Evolutionary conservation across 2,329 filamentous ascomycete genomes (phyloP).

Genomic region (Incumbomyces delicatus): DNA sequence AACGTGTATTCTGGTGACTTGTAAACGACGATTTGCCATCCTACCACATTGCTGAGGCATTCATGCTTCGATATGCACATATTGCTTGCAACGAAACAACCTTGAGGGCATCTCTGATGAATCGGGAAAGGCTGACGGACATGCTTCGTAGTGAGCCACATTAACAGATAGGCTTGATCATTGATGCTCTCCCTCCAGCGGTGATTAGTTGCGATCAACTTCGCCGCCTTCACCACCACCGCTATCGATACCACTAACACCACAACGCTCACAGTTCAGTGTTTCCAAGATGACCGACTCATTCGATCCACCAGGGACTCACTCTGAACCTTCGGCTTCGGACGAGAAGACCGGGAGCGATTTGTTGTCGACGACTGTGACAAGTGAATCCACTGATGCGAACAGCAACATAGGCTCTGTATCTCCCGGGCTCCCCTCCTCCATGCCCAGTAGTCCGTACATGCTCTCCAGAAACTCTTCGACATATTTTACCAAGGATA

Average conservation of each 20-base stretch:
- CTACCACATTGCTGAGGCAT: too few relatives aligned
- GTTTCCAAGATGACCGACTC: conserved; percentile 21
- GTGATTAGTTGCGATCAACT: too few relatives aligned
- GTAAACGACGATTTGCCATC: too few relatives aligned
- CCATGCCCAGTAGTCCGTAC: conserved; percentile 39
- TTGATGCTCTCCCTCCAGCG: too few relatives aligned
- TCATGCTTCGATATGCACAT: not conserved
- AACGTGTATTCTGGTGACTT: not conserved
- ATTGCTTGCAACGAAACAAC: too few relatives aligned
- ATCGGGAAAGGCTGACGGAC: too few relatives aligned
- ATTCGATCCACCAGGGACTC: conserved; percentile 19
- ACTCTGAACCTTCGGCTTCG: conserved; percentile 17
- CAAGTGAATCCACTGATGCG: conserved; percentile 17
- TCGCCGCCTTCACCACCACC: too few relatives aligned
- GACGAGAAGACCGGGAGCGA: conserved; percentile 17
- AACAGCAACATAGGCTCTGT: conserved; percentile 25
- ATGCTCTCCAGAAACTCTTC: conserved; percentile 59
- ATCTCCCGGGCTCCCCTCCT: conserved; percentile 24
- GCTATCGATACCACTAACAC: too few relatives aligned
- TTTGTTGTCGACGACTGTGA: conserved; percentile 12
- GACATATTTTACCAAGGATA: conserved; percentile 75
- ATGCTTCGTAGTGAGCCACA: too few relatives aligned
- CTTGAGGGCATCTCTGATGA: too few relatives aligned
- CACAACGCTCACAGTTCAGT: too few relatives aligned
- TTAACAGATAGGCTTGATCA: too few relatives aligned